Evolutionary conservation across 176 grass and related monocot species (phyloP).

Genomic region (Hordeum vulgare): DNA sequence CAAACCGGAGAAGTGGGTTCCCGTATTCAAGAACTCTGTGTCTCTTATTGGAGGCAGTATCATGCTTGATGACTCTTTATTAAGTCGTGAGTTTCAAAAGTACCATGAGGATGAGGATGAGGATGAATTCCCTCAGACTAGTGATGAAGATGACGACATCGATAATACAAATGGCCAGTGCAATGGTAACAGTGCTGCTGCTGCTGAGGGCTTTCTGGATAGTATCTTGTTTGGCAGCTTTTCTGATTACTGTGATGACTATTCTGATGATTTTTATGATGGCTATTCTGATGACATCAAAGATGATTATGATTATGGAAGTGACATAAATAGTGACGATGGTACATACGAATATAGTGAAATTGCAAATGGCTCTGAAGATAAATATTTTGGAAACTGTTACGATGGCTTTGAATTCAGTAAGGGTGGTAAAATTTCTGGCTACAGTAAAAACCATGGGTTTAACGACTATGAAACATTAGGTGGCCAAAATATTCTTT

Average conservation of each 20-base stretch:
- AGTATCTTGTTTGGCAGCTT: not conserved
- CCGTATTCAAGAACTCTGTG: not conserved
- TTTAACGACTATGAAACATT: not conserved
- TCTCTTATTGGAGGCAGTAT: not conserved
- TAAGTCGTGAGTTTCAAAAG: not conserved
- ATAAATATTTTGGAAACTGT: not conserved
- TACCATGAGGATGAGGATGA: not conserved
- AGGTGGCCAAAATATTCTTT: slow-evolving; percentile 12
- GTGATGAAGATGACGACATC: not conserved
- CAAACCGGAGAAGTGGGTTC: slow-evolving; percentile 1
- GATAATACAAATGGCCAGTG: not conserved
- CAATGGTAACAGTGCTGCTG: not conserved
- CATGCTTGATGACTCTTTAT: not conserved
- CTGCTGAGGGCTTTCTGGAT: not conserved
- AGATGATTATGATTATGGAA: not conserved
- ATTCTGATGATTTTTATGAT: not conserved
- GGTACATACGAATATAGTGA: slow-evolving; percentile 7
- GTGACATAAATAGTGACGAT: not conserved
- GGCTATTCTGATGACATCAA: not conserved
- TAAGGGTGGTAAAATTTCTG: not conserved
- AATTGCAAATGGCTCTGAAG: not conserved
- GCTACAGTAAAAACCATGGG: not conserved
- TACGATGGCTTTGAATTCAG: not conserved
- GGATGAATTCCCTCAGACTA: not conserved
- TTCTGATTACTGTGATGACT: not conserved